phyloP scores from a whole-genome alignment of 495 filamentous ascomycete genomes.

The Stereocaulon alpinum region DNA sequence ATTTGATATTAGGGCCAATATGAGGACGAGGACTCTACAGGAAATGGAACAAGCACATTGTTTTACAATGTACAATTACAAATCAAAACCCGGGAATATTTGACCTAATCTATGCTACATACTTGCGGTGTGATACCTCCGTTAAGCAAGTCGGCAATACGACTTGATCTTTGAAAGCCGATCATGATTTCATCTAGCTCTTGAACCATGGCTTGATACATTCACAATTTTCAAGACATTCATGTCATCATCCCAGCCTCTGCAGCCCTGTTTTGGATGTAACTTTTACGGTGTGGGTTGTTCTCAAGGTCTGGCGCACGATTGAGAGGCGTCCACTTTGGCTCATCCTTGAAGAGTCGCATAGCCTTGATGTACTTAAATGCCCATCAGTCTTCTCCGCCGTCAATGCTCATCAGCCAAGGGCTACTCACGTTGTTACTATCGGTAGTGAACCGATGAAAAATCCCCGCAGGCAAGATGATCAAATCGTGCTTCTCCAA shows the following conservation, averaged over 20 bases:
- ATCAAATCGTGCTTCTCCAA: conserved; percentile 66
- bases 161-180: background rate
- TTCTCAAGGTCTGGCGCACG: conserved; percentile 64
- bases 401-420: background rate
- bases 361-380: conserved; percentile 86
- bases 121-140: background rate
- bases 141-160: too few relatives aligned
- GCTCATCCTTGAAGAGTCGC: conserved; percentile 96
- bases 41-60: background rate
- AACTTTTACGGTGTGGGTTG: conserved; percentile 59
- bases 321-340: conserved; percentile 95
- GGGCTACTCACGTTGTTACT: conserved; percentile 62
- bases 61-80: background rate
- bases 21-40: background rate
- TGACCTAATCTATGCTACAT: background rate
- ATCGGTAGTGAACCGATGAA: conserved; percentile 95
- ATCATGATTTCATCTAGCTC: background rate
- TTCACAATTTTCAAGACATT: background rate
- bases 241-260: conserved; percentile 21
- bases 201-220: background rate
- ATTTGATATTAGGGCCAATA: too few relatives aligned
- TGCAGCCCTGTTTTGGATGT: conserved; percentile 15
- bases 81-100: background rate
- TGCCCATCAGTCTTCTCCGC: conserved; percentile 17
- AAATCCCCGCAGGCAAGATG: conserved; percentile 92